Conservation (phyloP, 106 monocot genomes). For the Dendrobium officinale region DNA sequence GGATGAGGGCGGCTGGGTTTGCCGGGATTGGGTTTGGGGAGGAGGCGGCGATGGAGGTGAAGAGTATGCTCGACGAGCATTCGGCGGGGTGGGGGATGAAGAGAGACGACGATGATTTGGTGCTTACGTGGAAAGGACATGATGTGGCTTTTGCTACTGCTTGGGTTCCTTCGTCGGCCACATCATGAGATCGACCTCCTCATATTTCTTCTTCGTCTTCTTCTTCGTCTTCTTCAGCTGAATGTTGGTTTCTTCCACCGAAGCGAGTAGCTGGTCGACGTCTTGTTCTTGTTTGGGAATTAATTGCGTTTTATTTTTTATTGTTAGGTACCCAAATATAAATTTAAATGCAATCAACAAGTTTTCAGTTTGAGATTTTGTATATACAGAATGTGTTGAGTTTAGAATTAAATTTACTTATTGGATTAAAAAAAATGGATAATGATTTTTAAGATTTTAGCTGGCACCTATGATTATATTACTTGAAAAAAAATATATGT, state of each 20-base stretch:
- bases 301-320: not conserved
- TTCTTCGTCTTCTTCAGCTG: not conserved
- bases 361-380: too few species aligned
- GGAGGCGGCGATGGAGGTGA: slow-evolving; percentile 42
- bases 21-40: slow-evolving; percentile 19
- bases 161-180: slow-evolving; percentile 24
- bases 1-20: slow-evolving; percentile 33
- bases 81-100: slow-evolving; percentile 65
- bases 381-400: too few species aligned
- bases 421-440: too few species aligned
- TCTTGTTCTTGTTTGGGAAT: not conserved
- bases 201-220: not conserved
- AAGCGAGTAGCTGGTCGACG: too few species aligned
- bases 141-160: slow-evolving; percentile 43
- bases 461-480: too few species aligned
- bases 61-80: slow-evolving; percentile 38
- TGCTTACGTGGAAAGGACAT: slow-evolving; percentile 74
- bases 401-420: too few species aligned
- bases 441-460: too few species aligned
- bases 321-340: too few species aligned
- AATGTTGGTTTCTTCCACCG: not conserved
- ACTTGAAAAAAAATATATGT: too few species aligned
- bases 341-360: too few species aligned
- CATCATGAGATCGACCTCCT: not conserved
- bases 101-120: slow-evolving; percentile 49